These are phyloP conservation scores for Pholiota adiposa DNA, from an alignment of 1,284 basidiomycete species.

Conservation along the genomic window DNA sequence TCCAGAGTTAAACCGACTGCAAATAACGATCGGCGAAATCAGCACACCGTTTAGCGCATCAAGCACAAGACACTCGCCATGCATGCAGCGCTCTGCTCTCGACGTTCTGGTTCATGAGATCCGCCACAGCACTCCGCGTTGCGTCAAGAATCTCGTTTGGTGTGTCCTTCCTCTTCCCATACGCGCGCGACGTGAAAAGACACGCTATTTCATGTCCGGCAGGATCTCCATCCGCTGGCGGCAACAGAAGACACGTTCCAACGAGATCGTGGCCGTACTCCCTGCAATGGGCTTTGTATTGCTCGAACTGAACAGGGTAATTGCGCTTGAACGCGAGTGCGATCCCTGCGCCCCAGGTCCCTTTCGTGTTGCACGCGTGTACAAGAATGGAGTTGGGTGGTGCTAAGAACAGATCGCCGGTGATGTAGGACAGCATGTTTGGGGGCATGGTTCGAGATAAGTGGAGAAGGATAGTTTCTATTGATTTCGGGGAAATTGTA, in stretches of 20 bases:
- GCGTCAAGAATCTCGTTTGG: conserved; percentile 39
- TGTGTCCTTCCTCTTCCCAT: conserved; percentile 39
- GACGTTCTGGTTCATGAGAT: conserved; percentile 38
- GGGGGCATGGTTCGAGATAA: background rate
- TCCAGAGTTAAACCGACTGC: conserved; percentile 44
- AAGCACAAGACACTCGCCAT: conserved; percentile 33
- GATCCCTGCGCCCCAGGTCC: conserved; percentile 44
- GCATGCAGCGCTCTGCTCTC: conserved; percentile 36
- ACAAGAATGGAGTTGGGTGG: conserved; percentile 39
- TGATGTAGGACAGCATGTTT: conserved; percentile 25
- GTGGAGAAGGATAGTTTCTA: no score
- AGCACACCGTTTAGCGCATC: background rate
- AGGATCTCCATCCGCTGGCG: conserved; percentile 22
- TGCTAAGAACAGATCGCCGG: conserved; percentile 38
- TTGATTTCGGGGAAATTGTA: no score
- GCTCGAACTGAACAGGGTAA: conserved; percentile 38
- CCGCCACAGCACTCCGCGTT: conserved; percentile 34
- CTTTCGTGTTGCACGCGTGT: conserved; percentile 44
- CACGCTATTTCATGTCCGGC: conserved; percentile 38
- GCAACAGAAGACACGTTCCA: conserved; percentile 41
- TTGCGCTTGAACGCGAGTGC: conserved; percentile 36
- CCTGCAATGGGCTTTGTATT: conserved; percentile 38
- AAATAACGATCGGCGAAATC: conserved; percentile 4
- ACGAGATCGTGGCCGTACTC: conserved; percentile 28
- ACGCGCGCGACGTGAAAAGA: conserved; percentile 42